phyloP scores from a whole-genome alignment of 371 early-diverging fungal species.

The Mortierella sp. region DNA sequence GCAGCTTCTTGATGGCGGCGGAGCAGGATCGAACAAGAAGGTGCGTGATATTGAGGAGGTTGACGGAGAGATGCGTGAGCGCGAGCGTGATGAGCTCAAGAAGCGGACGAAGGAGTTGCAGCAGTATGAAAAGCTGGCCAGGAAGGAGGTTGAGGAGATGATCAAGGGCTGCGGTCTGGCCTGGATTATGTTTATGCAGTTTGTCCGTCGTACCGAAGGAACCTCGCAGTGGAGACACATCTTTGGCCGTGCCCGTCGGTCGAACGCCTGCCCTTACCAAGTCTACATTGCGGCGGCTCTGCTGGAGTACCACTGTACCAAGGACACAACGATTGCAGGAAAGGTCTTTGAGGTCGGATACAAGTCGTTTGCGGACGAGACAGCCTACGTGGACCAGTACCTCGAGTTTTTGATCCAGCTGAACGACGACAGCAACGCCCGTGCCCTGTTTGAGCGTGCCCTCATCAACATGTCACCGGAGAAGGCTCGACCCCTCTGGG shows the following conservation, averaged over 20 bases:
- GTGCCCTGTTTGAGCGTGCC: conserved; percentile 91
- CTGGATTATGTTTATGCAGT: conserved; percentile 92
- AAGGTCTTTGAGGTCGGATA: conserved; percentile 93
- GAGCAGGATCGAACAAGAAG: conserved; percentile 61
- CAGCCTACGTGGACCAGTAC: conserved; percentile 84
- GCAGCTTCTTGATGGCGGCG: conserved; percentile 61
- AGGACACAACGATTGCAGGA: conserved; percentile 87
- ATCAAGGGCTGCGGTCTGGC: conserved; percentile 76
- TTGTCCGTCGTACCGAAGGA: conserved; percentile 85
- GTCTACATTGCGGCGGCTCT: conserved; percentile 90
- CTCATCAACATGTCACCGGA: conserved; percentile 81
- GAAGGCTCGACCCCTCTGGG: conserved; percentile 82
- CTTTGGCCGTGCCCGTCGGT: conserved; percentile 87
- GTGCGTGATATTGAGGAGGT: conserved; percentile 71
- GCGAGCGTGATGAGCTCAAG: conserved; percentile 73
- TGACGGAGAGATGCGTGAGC: conserved; percentile 87
- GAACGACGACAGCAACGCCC: conserved; percentile 93
- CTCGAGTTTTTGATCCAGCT: conserved; percentile 88
- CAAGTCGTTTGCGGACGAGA: conserved; percentile 81
- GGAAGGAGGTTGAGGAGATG: conserved; percentile 73
- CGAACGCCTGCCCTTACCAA: conserved; percentile 83
- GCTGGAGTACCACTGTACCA: conserved; percentile 94
- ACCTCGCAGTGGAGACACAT: conserved; percentile 79
- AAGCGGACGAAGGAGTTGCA: conserved; percentile 76
- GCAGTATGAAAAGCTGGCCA: conserved; percentile 71